A percentile compares a stretch with the other conserved stretches of the same genome.
Evolutionary conservation across 208 protist genomes (phyloP).

Genomic region (Leishmania mexicana): DNA sequence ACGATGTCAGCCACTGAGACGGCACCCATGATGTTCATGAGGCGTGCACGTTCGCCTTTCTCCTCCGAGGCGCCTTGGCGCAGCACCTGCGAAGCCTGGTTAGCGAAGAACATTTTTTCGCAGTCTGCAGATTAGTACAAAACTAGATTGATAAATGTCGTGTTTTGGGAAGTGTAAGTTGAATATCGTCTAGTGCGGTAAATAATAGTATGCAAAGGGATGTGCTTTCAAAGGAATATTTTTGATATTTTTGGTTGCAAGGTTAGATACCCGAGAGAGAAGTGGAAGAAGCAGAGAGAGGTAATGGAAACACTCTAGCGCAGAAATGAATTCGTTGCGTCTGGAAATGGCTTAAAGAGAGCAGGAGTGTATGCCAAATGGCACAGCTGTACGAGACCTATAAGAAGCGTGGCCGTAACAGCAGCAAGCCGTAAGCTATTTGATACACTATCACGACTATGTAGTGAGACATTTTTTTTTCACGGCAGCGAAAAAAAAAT

Average conservation of each 20-base stretch:
- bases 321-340: not conserved
- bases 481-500: not conserved
- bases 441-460: not conserved
- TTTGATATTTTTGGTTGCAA: not conserved
- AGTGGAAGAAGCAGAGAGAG: not conserved
- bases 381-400: not conserved
- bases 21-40: conserved; percentile 94
- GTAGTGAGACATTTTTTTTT: not conserved
- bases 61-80: conserved; percentile 90
- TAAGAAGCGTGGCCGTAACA: not conserved
- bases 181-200: conserved; percentile 7
- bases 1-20: conserved; percentile 97
- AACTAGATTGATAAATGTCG: conserved; percentile 8
- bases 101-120: conserved; percentile 70
- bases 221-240: not conserved
- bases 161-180: not conserved
- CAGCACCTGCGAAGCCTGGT: conserved; percentile 83
- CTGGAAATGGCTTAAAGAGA: not conserved
- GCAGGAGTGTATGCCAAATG: not conserved
- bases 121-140: not conserved
- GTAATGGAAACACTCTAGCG: not conserved
- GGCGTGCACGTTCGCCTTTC: conserved; percentile 92
- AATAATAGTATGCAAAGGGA: conserved; percentile 21
- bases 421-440: not conserved
- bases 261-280: not conserved